Base-by-base conservation (phyloP, 2,329 filamentous ascomycete genomes). In the Cladophialophora chaetospira region DNA sequence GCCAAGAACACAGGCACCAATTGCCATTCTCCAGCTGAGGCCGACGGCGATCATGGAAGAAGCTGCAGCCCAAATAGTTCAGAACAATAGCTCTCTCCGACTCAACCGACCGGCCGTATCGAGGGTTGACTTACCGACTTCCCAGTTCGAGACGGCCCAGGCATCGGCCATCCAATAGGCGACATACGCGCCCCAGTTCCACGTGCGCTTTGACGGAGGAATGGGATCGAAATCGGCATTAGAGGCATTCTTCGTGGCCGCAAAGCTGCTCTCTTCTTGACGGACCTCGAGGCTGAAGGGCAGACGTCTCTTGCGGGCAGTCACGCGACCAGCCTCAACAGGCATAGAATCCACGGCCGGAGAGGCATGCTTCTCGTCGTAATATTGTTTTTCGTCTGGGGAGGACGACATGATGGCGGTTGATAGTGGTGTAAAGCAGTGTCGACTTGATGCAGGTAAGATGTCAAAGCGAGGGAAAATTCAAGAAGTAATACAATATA, bases 11-110 rank as follows among this genome's bases (percentile, higher is more conserved):
- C 68, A 70, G 26, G 68, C 68, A 29, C 69, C 69, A 46, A 71
- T 68, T 6, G 68, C 68, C 64, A 67, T 66, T 61, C 58, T 66
- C 68, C 80, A 84, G 49, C 74, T 78, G 15, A 85, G 72, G 3
- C 82, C 81, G 26, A 80, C 74, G n/a, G 76, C 72, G 13, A 80
- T 70, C 57, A 81, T 79, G 44, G 75, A 75, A 28, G 69, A 70
- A 61, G 69, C 59, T 62, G 36, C 29, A 26, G 5, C 10, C 21
- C 45, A 50, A 29, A 42, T 17, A 29, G 4, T 8, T 62, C 49
- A 62, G 59, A 29, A 48, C 25, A 6, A 29, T 15, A n/a, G 15
- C 43, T 55, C 50, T 57, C 23, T 44, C 9, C 15, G 13, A 25
- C 21, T 25, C 26, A 44, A 46, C 23, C 43, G 28, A 47, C 5